Conservation (phyloP, 768 basidiomycete genomes). For the Mycena capillaripes region DNA sequence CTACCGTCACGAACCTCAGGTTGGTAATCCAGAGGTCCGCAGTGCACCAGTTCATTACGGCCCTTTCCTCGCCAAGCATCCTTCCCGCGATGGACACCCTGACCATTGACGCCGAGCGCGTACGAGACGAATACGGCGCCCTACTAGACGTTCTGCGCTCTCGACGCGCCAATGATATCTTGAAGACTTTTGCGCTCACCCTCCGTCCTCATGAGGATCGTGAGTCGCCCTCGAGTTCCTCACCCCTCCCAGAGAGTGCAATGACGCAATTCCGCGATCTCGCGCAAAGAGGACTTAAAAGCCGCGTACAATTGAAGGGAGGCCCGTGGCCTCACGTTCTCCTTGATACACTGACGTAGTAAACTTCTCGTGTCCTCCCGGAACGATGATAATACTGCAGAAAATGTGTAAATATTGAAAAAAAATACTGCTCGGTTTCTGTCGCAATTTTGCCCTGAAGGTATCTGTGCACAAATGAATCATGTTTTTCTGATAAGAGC, state of each 20-base stretch:
- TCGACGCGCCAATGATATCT: not conserved
- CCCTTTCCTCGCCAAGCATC: not conserved
- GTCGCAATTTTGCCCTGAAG: no score
- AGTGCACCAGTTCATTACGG: not conserved
- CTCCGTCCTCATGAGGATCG: not conserved
- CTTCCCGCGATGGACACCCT: not conserved
- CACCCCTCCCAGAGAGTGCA: not conserved
- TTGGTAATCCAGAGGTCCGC: not conserved
- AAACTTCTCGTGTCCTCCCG: no score
- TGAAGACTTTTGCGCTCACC: not conserved
- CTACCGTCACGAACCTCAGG: not conserved
- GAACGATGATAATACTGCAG: no score
- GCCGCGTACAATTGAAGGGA: not conserved
- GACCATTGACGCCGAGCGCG: not conserved
- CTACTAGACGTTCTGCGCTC: not conserved
- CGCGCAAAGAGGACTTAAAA: not conserved
- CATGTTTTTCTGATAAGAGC: no score
- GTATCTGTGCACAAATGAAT: no score
- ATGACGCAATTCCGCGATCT: slow-evolving; percentile 4
- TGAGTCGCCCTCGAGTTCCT: not conserved
- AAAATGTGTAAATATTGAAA: no score
- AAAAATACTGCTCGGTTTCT: no score
- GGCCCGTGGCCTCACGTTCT: not conserved
- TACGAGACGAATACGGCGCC: slow-evolving; percentile 1
- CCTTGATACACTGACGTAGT: no score